Evolutionary conservation across 179 eudicot genomes (phyloP), one percentile per base, ranked within the genome.

Genomic region (Beta lomatogona): DNA sequence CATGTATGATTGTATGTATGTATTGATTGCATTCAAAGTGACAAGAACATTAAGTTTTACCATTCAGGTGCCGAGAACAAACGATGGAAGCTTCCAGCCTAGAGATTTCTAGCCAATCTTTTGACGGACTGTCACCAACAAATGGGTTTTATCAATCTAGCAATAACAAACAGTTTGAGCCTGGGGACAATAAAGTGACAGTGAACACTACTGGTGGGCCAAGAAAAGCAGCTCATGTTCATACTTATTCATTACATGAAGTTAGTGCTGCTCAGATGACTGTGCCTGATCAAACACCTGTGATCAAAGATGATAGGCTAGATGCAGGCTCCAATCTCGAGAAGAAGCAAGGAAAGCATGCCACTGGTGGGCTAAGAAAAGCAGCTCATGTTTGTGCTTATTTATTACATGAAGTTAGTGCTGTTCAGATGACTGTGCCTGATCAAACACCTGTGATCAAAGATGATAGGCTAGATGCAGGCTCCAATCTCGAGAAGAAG

Each of bases 241-340:
- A 70, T 84, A 89, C 93, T 63, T 81, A 77, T 84, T 88, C 91
- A 79, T 68, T 88, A 82, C 92, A 91, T 85, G 94, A 87, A 77
- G 85, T 79, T 75, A 79, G 82, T 80, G 86, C 83, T 61, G 57
- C 69, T 54, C 86, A 76, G 73, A 91, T 91, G 79, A 82, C 84
- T 18, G 82, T 82, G 79, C 67, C 78, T 50, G 80, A 48, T 31
- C 75, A 76, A 70, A 63, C 54, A 31, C 77, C 85, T 52, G 70
- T 82, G 69, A 79, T 63, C 54, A 60, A 48, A 36, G 71, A 79
- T 82, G 85, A 71, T 77, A 54, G 79, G 21, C 63, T 77, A 15
- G 69, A 61, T 36, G 66, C 25, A 70, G 76, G 65, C 73, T 76
- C 25, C 48, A n/a, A 61, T 57, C 16, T n/a, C 50, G 80, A 57